Evolutionary conservation across 1,284 basidiomycete species (phyloP), one percentile per base, ranked within the genome.

Genomic region (Amylostereum areolatum): DNA sequence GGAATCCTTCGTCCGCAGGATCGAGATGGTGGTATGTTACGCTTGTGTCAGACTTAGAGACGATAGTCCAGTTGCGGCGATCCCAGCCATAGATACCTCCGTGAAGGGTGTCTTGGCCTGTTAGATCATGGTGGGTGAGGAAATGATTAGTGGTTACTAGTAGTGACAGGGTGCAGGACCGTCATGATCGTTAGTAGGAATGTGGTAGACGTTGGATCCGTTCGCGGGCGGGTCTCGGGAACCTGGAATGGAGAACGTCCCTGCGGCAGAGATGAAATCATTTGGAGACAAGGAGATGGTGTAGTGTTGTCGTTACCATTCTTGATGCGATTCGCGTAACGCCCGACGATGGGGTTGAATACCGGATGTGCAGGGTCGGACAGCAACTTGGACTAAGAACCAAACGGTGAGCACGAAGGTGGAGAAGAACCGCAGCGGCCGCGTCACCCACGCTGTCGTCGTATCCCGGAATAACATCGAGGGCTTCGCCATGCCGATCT

Each of bases 41-140:
- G 45, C 72, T 75, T 0, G 67, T 74, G 8, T 62, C 52, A 2
- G 68, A 66, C 46, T 62, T 66, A 3, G 64, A 57, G 6, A 70
- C 65, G n/a, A 79, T 55, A 2, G 73, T 79, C 78, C 78, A 81
- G 59, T 74, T 75, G 9, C 73, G 70, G n/a, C 75, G 66, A 55
- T 79, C 76, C 73, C 75, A 80, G 37, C 78, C 79, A 43, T 66
- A 62, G 5, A 74, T 70, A 6, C 79, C 78, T 1, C 77, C 77
- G 55, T 80, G 78, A 0, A 80, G 64, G 3, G 76, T 79, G 35
- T 74, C 71, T 60, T 72, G 53, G 5, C 61, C 63, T 62, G 51
- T 31, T 24, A 52, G 62, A 54, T 55, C 11, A 37, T 18, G 18
- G 18, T 18, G 18, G 18, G 18, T 18, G 18, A 18, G 18, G 18